These are phyloP conservation scores for Scedosporium minutisporum DNA, from an alignment of 2,329 filamentous ascomycete genomes.

Conservation along the genomic window DNA sequence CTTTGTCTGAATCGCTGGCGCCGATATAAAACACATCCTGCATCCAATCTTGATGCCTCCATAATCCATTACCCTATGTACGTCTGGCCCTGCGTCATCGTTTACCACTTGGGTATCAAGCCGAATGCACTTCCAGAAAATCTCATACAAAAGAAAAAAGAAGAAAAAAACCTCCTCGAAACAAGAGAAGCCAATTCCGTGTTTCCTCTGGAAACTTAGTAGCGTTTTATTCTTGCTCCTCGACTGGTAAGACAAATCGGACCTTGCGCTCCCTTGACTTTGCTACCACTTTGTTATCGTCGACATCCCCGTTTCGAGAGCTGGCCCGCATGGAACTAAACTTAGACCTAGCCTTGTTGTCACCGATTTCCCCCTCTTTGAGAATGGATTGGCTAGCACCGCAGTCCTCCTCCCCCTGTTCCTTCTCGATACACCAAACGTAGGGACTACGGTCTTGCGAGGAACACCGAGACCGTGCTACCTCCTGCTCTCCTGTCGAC, in stretches of 20 bases:
- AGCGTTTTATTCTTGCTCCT: not conserved
- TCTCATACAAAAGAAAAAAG: not conserved
- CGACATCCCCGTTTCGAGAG: not conserved
- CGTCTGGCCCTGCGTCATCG: not conserved
- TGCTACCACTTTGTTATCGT: not conserved
- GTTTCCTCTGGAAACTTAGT: not conserved
- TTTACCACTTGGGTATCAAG: not conserved
- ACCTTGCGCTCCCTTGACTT: conserved; percentile 4
- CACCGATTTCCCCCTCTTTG: not conserved
- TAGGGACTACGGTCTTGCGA: conserved; percentile 2
- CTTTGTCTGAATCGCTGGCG: not conserved
- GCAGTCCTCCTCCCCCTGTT: conserved; percentile 1
- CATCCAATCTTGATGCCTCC: not conserved
- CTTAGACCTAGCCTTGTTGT: not conserved
- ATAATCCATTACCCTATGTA: not conserved
- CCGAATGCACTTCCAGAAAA: not conserved
- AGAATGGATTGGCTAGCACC: not conserved
- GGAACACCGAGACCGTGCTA: not conserved
- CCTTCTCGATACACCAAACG: conserved; percentile 4
- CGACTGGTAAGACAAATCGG: not conserved
- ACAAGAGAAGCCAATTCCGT: not conserved
- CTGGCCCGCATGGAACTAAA: not conserved
- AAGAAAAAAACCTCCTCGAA: no score
- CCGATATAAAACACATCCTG: not conserved
- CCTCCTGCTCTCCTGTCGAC: not conserved